phyloP scores from a whole-genome alignment of 192 early-diverging fungal species.

The Physocladia obscura region DNA sequence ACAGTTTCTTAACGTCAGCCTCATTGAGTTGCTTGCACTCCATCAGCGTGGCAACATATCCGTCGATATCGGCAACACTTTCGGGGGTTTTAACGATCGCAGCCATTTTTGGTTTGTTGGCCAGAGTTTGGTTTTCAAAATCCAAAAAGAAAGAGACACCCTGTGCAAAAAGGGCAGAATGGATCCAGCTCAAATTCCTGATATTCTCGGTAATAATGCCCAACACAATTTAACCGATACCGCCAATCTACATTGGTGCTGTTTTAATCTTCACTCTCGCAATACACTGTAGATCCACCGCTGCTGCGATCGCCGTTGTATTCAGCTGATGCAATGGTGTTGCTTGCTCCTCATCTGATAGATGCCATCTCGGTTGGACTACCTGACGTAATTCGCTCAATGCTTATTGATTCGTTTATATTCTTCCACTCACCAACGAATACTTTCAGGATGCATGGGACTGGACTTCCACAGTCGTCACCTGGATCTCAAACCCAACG shows the following conservation, averaged over 20 bases:
- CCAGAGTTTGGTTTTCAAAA: neutral
- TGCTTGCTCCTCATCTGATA: slow-evolving; percentile 44
- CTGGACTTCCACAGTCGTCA: slow-evolving; percentile 26
- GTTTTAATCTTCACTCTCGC: neutral
- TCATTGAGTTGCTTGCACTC: slow-evolving; percentile 95
- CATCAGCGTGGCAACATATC: slow-evolving; percentile 86
- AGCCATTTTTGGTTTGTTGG: slow-evolving; percentile 6
- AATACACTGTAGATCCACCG: slow-evolving; percentile 19
- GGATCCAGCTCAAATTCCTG: neutral
- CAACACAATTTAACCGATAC: no score
- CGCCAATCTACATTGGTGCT: slow-evolving; percentile 1
- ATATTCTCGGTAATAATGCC: no score
- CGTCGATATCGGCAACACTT: slow-evolving; percentile 84
- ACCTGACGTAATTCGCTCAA: neutral
- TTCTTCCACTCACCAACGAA: neutral
- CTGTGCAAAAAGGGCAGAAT: neutral
- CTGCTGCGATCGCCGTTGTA: slow-evolving; percentile 42
- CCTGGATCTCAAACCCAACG: slow-evolving; percentile 6
- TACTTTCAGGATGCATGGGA: slow-evolving; percentile 43
- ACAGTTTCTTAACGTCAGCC: slow-evolving; percentile 90
- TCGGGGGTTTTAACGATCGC: slow-evolving; percentile 1
- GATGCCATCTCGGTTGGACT: slow-evolving; percentile 41
- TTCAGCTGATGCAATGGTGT: slow-evolving; percentile 43
- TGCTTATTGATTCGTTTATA: neutral
- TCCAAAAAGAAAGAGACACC: neutral